Evolutionary conservation across 192 early-diverging fungal genomes (phyloP).

Genomic region (Coemansia sp.): DNA sequence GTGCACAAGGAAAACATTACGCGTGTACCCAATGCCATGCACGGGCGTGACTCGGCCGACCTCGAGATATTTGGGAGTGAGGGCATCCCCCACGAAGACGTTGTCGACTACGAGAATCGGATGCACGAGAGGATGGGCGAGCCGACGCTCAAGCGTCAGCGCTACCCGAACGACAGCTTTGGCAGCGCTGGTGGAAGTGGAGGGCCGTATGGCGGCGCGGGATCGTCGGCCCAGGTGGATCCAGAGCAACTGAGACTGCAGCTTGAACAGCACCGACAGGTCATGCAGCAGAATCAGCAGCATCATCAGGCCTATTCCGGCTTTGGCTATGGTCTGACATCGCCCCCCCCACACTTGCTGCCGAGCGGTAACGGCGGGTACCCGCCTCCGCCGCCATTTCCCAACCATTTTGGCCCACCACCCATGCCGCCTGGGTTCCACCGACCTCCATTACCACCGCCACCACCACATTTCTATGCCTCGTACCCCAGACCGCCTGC

Average conservation of each 20-base stretch:
- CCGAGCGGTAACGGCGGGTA: conserved; percentile 14
- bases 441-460: conserved; percentile 4
- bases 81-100: conserved; percentile 81
- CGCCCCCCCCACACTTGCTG: conserved; percentile 7
- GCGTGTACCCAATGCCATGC: conserved; percentile 74
- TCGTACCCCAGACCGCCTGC: background rate
- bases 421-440: conserved; percentile 8
- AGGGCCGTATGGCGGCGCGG: conserved; percentile 29
- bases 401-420: conserved; percentile 19
- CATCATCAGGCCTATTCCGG: conserved; percentile 2
- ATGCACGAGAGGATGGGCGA: conserved; percentile 50
- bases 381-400: conserved; percentile 3
- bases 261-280: conserved; percentile 49
- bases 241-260: conserved; percentile 45
- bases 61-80: conserved; percentile 94
- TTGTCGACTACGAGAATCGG: conserved; percentile 58
- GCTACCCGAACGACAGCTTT: conserved; percentile 35
- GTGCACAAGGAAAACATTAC: conserved; percentile 88
- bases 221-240: conserved; percentile 19
- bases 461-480: conserved; percentile 11
- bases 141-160: conserved; percentile 42
- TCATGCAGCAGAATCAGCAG: conserved; percentile 48
- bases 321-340: background rate
- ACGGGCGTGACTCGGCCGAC: conserved; percentile 79
- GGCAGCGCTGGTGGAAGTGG: no score